Percentiles rank a stretch among this genome's conserved stretches.
phyloP scores from a whole-genome alignment of 1,284 basidiomycete species.

The Trichosporon ovoides region DNA sequence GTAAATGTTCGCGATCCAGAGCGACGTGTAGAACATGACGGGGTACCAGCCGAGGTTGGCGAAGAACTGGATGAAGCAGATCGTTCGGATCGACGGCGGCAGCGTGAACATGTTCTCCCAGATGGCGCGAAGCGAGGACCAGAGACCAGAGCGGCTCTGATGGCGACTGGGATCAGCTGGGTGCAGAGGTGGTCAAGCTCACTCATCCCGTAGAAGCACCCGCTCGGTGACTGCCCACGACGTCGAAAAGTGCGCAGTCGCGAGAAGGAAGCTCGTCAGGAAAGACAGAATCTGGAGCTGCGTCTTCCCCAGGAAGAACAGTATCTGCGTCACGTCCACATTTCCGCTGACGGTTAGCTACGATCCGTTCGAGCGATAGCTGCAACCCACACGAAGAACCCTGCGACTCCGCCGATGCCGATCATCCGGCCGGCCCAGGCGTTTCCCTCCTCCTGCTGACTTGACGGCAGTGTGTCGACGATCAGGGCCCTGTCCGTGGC shows the following conservation, averaged over 20 bases:
- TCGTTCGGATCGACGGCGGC: conserved; percentile 68
- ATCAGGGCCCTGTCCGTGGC: conserved; percentile 50
- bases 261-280: conserved; percentile 51
- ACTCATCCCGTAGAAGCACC: conserved; percentile 58
- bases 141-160: conserved; percentile 34
- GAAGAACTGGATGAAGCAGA: conserved; percentile 77
- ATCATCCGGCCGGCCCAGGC: conserved; percentile 93
- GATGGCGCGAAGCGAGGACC: conserved; percentile 51
- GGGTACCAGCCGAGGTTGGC: conserved; percentile 77
- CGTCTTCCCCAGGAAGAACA: conserved; percentile 64
- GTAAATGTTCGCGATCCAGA: conserved; percentile 83
- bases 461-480: conserved; percentile 55
- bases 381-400: conserved; percentile 71
- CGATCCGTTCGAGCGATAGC: neutral
- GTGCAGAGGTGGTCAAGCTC: conserved; percentile 13
- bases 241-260: conserved; percentile 54
- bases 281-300: conserved; percentile 68
- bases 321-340: conserved; percentile 59
- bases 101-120: conserved; percentile 64
- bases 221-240: conserved; percentile 67
- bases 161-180: conserved; percentile 32
- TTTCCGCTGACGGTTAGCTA: conserved; percentile 54
- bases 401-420: conserved; percentile 71
- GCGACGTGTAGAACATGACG: conserved; percentile 75
- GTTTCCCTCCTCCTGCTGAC: conserved; percentile 76